Evolutionary conservation across 768 basidiomycete genomes (phyloP).

Genomic region (Trametes villosa): DNA sequence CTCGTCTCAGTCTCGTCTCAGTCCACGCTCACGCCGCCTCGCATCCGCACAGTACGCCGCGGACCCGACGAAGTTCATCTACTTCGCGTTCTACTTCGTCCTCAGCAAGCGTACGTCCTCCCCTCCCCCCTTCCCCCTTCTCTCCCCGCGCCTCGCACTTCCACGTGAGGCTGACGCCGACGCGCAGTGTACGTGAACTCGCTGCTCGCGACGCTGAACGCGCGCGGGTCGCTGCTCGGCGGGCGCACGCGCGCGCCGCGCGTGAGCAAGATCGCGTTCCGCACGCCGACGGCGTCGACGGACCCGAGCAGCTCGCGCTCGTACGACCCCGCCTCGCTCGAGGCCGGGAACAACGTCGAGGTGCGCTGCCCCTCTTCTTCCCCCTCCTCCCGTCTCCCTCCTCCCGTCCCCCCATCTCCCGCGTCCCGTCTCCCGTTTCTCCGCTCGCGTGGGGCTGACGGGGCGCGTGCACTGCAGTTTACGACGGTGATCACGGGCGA

Average conservation of each 20-base stretch:
- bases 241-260: not conserved
- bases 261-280: constrained; percentile 6
- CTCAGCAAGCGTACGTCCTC: constrained; percentile 22
- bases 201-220: constrained; percentile 27
- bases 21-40: not conserved
- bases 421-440: no score
- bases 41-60: constrained; percentile 8
- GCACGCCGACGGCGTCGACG: constrained; percentile 10
- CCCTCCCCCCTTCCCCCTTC: not conserved
- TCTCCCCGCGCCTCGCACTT: not conserved
- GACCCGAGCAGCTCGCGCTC: constrained; percentile 6
- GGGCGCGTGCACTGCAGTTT: not conserved
- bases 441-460: no score
- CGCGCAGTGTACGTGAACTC: constrained; percentile 28
- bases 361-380: constrained; percentile 4
- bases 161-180: not conserved
- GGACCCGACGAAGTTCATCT: constrained; percentile 19
- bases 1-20: no score
- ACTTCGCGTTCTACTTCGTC: constrained; percentile 26
- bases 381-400: not conserved
- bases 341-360: constrained; percentile 6
- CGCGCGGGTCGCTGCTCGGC: constrained; percentile 23
- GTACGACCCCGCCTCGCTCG: constrained; percentile 1
- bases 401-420: not conserved
- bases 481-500: constrained; percentile 17